A percentile compares a stretch with the other conserved stretches of the same genome.
These are phyloP conservation scores for Eucalyptus cloeziana DNA, from an alignment of 345 rosid species.

Conservation along the genomic window DNA sequence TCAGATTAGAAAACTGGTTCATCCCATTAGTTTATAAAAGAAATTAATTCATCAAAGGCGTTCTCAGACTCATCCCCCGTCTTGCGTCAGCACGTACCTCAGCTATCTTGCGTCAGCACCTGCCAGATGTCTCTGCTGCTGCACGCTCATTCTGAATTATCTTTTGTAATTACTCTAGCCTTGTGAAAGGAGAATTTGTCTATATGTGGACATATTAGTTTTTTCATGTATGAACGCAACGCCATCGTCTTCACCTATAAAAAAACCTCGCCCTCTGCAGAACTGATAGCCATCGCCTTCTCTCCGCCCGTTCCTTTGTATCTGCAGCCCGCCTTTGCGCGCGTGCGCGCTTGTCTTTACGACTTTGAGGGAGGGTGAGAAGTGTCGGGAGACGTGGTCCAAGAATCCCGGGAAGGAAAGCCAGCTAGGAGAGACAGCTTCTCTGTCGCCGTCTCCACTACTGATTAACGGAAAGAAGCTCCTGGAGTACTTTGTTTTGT, in stretches of 20 bases:
- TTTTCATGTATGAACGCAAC: background rate
- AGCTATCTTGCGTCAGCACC: background rate
- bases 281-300: background rate
- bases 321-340: background rate
- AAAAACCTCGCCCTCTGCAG: background rate
- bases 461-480: constrained; percentile 1
- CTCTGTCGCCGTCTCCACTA: background rate
- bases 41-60: background rate
- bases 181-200: background rate
- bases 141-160: background rate
- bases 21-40: too few species aligned
- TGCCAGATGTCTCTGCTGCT: background rate
- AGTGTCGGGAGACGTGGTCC: background rate
- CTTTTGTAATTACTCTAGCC: background rate
- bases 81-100: background rate
- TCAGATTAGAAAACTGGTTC: too few species aligned
- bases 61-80: background rate
- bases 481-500: background rate
- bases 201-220: background rate
- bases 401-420: background rate
- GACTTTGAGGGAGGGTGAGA: background rate
- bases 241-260: background rate
- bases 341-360: background rate
- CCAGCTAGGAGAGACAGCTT: background rate
- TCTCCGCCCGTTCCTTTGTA: background rate